A percentile compares a stretch with the other conserved stretches of the same genome.
Evolutionary conservation across 495 filamentous ascomycete species (phyloP).

Genomic region (Cercophora sp.): DNA sequence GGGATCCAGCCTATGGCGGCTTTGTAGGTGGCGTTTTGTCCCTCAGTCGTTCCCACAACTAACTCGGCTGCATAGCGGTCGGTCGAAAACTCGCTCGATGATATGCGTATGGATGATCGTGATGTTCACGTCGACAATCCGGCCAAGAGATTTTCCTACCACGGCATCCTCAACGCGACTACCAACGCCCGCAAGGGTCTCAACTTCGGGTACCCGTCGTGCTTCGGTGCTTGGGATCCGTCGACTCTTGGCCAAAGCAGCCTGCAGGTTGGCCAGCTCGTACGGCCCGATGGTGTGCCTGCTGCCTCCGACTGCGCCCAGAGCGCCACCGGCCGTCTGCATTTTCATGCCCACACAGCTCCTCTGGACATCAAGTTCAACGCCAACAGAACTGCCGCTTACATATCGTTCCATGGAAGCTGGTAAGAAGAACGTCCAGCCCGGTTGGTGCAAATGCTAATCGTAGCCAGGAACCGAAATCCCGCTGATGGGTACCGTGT

Average conservation of each 20-base stretch:
- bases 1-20: conserved; percentile 54
- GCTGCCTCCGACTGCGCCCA: conserved; percentile 24
- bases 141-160: conserved; percentile 65
- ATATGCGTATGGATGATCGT: conserved; percentile 47
- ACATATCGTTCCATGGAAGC: conserved; percentile 54
- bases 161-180: conserved; percentile 52
- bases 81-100: conserved; percentile 64
- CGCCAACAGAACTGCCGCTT: conserved; percentile 36
- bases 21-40: conserved; percentile 37
- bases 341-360: conserved; percentile 53
- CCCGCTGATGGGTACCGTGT: conserved; percentile 46
- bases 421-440: conserved; percentile 35
- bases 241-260: conserved; percentile 31
- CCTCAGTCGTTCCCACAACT: conserved; percentile 18
- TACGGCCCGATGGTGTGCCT: conserved; percentile 34
- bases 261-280: conserved; percentile 44
- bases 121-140: conserved; percentile 65
- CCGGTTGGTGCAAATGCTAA: background rate
- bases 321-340: conserved; percentile 41
- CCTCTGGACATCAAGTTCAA: conserved; percentile 54
- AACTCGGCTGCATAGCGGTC: conserved; percentile 35
- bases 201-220: conserved; percentile 62
- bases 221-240: conserved; percentile 57
- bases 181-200: conserved; percentile 34
- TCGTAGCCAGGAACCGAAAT: conserved; percentile 35